Conservation (phyloP, 2,329 filamentous ascomycete species). For the Trichoderma afroharzianum region DNA sequence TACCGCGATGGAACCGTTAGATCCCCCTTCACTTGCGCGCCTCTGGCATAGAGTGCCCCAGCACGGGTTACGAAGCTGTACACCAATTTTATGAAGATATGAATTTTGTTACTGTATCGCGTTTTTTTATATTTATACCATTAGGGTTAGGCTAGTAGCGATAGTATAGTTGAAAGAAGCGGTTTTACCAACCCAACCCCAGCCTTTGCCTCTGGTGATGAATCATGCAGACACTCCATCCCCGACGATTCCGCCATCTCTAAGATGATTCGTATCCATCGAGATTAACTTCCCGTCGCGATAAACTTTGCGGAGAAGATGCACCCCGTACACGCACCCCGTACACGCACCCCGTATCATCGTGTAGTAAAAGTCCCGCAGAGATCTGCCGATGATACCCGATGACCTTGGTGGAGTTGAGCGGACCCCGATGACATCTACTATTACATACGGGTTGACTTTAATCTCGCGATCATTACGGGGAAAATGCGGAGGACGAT, state of each 20-base stretch:
- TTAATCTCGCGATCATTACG: not conserved
- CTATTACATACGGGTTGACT: not conserved
- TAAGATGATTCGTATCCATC: not conserved
- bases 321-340: not conserved
- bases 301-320: not conserved
- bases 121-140: not conserved
- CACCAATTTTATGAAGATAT: conserved; percentile 5
- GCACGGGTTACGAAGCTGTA: not conserved
- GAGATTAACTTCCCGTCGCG: not conserved
- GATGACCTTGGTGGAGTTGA: not conserved
- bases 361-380: not conserved
- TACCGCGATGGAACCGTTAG: conserved; percentile 12
- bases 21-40: conserved; percentile 18
- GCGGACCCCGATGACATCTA: not conserved
- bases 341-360: not conserved
- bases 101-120: not conserved
- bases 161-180: not conserved
- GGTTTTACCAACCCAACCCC: not conserved
- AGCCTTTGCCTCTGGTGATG: not conserved
- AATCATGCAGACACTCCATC: not conserved
- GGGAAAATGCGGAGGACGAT: not conserved
- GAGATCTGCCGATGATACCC: not conserved
- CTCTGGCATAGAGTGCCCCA: conserved; percentile 6
- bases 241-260: not conserved
- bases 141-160: not conserved